phyloP scores from a whole-genome alignment of 495 filamentous ascomycete genomes.

The Hyaloscypha variabilis region DNA sequence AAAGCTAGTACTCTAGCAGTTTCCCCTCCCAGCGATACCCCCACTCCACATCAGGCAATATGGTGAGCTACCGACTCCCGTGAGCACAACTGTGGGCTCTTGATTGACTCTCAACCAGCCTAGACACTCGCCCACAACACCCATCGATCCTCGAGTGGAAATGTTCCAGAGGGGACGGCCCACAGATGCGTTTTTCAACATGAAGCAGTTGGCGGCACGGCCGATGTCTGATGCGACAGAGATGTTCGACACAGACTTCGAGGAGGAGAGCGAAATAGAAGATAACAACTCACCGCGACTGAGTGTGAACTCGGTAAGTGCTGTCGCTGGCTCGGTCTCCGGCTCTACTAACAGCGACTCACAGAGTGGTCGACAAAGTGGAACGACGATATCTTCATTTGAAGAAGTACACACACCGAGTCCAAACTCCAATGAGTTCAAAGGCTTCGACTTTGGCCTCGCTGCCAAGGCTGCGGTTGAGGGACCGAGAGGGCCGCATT shows the following conservation, averaged over 20 bases:
- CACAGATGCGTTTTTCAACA: slow-evolving; percentile 50
- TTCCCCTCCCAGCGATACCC: slow-evolving; percentile 27
- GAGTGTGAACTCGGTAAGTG: slow-evolving; percentile 68
- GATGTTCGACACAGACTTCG: slow-evolving; percentile 75
- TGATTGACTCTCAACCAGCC: slow-evolving; percentile 21
- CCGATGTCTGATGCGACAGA: slow-evolving; percentile 70
- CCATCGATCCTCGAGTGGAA: slow-evolving; percentile 36
- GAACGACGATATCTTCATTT: slow-evolving; percentile 75
- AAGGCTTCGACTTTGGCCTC: slow-evolving; percentile 49
- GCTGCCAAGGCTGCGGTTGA: slow-evolving; percentile 61
- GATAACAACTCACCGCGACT: slow-evolving; percentile 60
- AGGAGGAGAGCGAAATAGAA: slow-evolving; percentile 62
- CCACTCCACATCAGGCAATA: slow-evolving; percentile 17
- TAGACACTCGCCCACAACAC: slow-evolving; percentile 22
- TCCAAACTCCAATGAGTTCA: slow-evolving; percentile 52
- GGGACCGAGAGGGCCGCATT: slow-evolving; percentile 82
- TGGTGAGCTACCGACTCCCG: slow-evolving; percentile 14
- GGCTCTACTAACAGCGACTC: slow-evolving; percentile 17
- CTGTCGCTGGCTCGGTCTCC: not conserved
- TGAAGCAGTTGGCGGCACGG: slow-evolving; percentile 45
- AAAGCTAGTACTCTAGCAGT: slow-evolving; percentile 29
- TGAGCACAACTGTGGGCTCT: not conserved
- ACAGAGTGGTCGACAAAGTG: slow-evolving; percentile 63
- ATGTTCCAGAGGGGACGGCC: slow-evolving; percentile 50
- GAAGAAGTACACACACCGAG: slow-evolving; percentile 67